Conservation (phyloP, 176 grass and related monocot genomes). For the Eleusine coracana region DNA sequence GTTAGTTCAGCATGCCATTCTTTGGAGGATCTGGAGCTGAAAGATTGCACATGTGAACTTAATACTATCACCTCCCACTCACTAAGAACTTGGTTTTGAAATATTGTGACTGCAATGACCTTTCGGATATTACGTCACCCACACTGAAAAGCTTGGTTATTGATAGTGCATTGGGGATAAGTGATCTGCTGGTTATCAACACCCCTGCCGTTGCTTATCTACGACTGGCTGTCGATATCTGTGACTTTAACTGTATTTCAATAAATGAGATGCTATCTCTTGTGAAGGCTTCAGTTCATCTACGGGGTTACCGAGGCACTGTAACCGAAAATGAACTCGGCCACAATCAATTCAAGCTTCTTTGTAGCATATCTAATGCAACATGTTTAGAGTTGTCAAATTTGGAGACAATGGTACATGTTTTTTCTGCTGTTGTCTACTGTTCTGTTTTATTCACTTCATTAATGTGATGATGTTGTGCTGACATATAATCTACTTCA, state of each 20-base stretch:
- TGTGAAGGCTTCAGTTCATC: slow-evolving; percentile 3
- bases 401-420: neutral
- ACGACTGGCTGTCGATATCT: neutral
- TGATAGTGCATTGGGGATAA: neutral
- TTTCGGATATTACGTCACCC: neutral
- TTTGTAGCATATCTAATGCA: neutral
- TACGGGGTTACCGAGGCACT: too few species aligned
- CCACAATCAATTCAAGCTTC: neutral
- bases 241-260: neutral
- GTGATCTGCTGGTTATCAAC: neutral
- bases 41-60: neutral
- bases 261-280: slow-evolving; percentile 7
- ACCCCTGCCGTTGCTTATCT: neutral
- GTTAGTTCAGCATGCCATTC: neutral
- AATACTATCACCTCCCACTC: neutral
- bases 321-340: too few species aligned
- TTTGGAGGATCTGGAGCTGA: slow-evolving; percentile 20
- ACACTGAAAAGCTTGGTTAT: slow-evolving; percentile 23
- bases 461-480: neutral
- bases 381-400: neutral
- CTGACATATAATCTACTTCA: too few species aligned
- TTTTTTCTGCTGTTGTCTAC: neutral
- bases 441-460: neutral
- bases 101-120: neutral
- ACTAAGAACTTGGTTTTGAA: slow-evolving; percentile 25